Conservation (phyloP, 208 protist species). For the Naegleria fowleri region DNA sequence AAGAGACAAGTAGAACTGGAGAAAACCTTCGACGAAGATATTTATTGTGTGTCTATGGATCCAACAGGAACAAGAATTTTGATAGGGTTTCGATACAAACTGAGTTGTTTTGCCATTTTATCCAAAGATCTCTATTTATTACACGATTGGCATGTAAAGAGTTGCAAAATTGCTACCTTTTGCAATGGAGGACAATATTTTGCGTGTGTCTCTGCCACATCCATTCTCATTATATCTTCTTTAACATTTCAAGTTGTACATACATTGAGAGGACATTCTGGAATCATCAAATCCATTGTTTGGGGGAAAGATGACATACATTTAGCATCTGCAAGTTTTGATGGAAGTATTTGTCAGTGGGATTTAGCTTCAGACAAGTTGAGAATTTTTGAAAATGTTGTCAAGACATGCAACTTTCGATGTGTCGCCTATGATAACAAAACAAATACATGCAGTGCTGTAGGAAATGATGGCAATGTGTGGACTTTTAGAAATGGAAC, state of each 20-base stretch:
- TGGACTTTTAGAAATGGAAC: constrained; percentile 22
- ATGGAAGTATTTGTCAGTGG: constrained; percentile 44
- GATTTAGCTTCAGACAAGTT: constrained; percentile 35
- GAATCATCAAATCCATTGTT: constrained; percentile 35
- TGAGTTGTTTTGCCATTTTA: constrained; percentile 39
- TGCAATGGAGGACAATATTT: constrained; percentile 41
- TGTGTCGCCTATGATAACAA: constrained; percentile 36
- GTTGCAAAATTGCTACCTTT: constrained; percentile 38
- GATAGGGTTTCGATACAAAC: constrained; percentile 40
- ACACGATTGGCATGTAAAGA: constrained; percentile 42
- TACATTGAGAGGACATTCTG: constrained; percentile 37
- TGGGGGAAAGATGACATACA: constrained; percentile 38
- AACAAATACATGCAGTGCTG: constrained; percentile 7
- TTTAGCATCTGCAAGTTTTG: constrained; percentile 30
- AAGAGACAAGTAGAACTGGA: constrained; percentile 35
- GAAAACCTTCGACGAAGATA: constrained; percentile 41
- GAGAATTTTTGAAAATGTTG: constrained; percentile 27
- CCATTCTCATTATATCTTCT: constrained; percentile 39
- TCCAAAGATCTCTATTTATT: constrained; percentile 36
- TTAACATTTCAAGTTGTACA: constrained; percentile 36
- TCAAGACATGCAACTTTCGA: constrained; percentile 33
- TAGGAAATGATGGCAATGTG: constrained; percentile 35
- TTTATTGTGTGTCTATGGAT: constrained; percentile 37
- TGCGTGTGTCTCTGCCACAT: constrained; percentile 30
- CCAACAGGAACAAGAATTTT: constrained; percentile 39